Evolutionary conservation across 495 filamentous ascomycete species (phyloP), one percentile per base, ranked within the genome.

Genomic region (Trichoderma erinaceum): DNA sequence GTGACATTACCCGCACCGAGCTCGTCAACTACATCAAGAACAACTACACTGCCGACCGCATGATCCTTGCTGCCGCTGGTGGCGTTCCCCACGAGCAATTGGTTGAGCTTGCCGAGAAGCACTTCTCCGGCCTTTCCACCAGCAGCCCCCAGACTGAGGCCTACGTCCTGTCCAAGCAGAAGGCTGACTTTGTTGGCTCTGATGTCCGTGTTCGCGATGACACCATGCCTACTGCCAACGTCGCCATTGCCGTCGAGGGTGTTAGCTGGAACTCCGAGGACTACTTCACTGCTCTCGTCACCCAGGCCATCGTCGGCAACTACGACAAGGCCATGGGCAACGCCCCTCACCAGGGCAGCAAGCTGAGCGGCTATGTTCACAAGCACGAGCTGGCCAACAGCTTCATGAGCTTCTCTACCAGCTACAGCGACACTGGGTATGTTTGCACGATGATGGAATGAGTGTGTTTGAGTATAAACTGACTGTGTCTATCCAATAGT

Each of bases 351-450:
- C 87, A 97, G 70, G 96, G 95, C 71, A 96, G 92, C 92, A 97
- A 94, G 86, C 91, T 99, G 75, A 96, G 92, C 85, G 86, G 87
- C 68, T 90, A 95, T 71, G 89, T 99, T 68, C 88, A 94, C 85
- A 85, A 97, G 82, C 85, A 98, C 81, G 87, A 92, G 75, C 87
- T 99, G 65, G 94, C 94, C 75, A 99, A 95, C 83, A 96, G 92
- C 85, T 98, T 97, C 88, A 99, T 99, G 95, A 94, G 90, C 86
- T 99, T 99, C 83, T 97, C 92, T 73, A 99, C 95, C 63, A 97
- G 92, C 84, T 99, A 99, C 82, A 97, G 92, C 77, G 95, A 99
- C 81, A 98, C 95, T 77, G 95, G 93, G 93, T 97, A 86, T 82
- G 86, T 72, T 35, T 43, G 8, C 64, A 41, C 68, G 21, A 13